phyloP scores from a whole-genome alignment of 140 eudicot species.

The Anethum foeniculum region DNA sequence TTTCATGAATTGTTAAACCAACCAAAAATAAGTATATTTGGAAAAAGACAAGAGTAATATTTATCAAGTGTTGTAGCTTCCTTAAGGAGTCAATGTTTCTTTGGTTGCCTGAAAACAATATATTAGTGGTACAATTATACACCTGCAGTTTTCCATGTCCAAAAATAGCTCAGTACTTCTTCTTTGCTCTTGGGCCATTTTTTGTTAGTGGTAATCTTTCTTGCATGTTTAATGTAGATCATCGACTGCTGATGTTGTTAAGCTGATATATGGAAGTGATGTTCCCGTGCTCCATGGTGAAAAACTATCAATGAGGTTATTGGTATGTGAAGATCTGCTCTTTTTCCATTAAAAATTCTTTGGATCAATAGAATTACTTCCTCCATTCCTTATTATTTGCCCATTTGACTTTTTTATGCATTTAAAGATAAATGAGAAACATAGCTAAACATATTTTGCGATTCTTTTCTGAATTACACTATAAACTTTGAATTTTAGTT shows the following conservation, averaged over 20 bases:
- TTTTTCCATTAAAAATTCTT: not conserved
- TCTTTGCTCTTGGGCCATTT: not conserved
- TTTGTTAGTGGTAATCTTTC: not conserved
- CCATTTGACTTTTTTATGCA: too few species aligned
- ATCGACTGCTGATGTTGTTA: slow-evolving; percentile 68
- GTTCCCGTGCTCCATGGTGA: slow-evolving; percentile 83
- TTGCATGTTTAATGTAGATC: slow-evolving; percentile 44
- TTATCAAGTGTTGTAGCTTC: not conserved
- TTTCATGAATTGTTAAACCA: not conserved
- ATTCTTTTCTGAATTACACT: too few species aligned
- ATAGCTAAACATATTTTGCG: too few species aligned
- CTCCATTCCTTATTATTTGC: too few species aligned
- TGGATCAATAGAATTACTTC: not conserved
- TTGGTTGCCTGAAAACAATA: not conserved
- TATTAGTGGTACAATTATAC: not conserved
- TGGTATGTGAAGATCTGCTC: slow-evolving; percentile 39
- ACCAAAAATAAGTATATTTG: not conserved
- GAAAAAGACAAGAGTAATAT: not conserved
- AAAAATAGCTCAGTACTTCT: not conserved
- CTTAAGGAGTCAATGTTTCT: not conserved
- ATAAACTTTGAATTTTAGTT: too few species aligned
- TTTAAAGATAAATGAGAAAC: too few species aligned
- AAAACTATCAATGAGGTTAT: slow-evolving; percentile 46
- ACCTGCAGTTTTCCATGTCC: not conserved
- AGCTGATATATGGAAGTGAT: slow-evolving; percentile 56